A percentile compares a stretch with the other conserved stretches of the same genome.
phyloP scores from a whole-genome alignment of 2,329 filamentous ascomycete species.

The Chaetomium olivaceum region DNA sequence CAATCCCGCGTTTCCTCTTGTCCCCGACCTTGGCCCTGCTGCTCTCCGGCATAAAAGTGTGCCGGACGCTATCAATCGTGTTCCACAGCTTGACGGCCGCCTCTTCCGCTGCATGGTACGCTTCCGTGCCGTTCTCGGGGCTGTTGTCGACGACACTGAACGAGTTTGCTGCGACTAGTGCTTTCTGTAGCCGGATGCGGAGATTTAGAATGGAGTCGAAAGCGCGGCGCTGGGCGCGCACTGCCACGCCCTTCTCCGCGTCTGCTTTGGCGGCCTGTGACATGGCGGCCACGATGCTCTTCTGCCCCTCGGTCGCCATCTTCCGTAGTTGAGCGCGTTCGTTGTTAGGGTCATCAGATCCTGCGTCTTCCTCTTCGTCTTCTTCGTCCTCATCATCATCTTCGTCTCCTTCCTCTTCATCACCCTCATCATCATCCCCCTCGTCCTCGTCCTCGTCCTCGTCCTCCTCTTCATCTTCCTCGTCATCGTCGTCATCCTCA shows the following conservation, averaged over 20 bases:
- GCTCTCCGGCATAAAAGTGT: slow-evolving; percentile 56
- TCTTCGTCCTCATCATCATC: slow-evolving; percentile 41
- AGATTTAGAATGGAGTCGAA: slow-evolving; percentile 90
- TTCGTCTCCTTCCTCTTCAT: slow-evolving; percentile 39
- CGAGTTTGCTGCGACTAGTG: slow-evolving; percentile 78
- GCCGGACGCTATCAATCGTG: slow-evolving; percentile 70
- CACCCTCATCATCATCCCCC: slow-evolving; percentile 40
- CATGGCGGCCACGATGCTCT: slow-evolving; percentile 62
- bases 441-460: slow-evolving; percentile 38
- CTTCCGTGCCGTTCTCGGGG: slow-evolving; percentile 47
- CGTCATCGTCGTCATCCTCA: slow-evolving; percentile 38
- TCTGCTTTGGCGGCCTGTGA: slow-evolving; percentile 71
- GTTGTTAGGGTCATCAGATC: slow-evolving; percentile 38
- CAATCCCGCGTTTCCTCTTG: slow-evolving; percentile 61
- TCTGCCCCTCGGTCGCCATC: slow-evolving; percentile 68
- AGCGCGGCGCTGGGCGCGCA: slow-evolving; percentile 79
- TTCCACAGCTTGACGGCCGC: slow-evolving; percentile 85
- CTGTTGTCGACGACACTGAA: slow-evolving; percentile 51
- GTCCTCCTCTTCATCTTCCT: slow-evolving; percentile 37
- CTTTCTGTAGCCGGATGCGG: slow-evolving; percentile 91
- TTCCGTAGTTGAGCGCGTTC: slow-evolving; percentile 62
- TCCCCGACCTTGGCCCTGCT: slow-evolving; percentile 49
- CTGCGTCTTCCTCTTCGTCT: slow-evolving; percentile 39
- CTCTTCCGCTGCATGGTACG: slow-evolving; percentile 75
- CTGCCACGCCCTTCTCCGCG: slow-evolving; percentile 79